Evolutionary conservation across 2,329 filamentous ascomycete genomes (phyloP).

Genomic region (Xylariaceae sp.): DNA sequence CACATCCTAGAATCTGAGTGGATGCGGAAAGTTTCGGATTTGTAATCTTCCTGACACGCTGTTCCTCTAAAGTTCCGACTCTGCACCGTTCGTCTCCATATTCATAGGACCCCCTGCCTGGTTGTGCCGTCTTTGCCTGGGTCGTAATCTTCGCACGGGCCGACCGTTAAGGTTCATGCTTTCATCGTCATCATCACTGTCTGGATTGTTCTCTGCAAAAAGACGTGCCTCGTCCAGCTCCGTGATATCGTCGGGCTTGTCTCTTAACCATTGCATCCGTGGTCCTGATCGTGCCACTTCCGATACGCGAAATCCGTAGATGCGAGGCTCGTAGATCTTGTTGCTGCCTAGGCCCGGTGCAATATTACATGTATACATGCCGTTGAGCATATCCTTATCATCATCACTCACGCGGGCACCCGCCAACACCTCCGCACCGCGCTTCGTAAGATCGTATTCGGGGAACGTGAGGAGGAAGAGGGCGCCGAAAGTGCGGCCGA

Average conservation of each 20-base stretch:
- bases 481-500: slow-evolving; percentile 94
- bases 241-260: slow-evolving; percentile 76
- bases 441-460: slow-evolving; percentile 84
- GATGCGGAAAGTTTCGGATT: background rate
- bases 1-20: background rate
- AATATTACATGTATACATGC: slow-evolving; percentile 83
- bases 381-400: slow-evolving; percentile 69
- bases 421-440: slow-evolving; percentile 62
- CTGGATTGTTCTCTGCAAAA: slow-evolving; percentile 55
- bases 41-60: background rate
- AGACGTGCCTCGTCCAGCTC: slow-evolving; percentile 79
- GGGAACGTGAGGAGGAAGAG: slow-evolving; percentile 99
- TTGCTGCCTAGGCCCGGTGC: slow-evolving; percentile 81
- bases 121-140: slow-evolving; percentile 42
- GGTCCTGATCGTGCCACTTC: slow-evolving; percentile 88
- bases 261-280: slow-evolving; percentile 94
- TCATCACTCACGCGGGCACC: slow-evolving; percentile 47
- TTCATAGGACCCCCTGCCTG: slow-evolving; percentile 62
- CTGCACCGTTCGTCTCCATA: slow-evolving; percentile 58
- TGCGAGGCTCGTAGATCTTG: slow-evolving; percentile 90
- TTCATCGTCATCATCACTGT: slow-evolving; percentile 61
- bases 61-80: slow-evolving; percentile 53
- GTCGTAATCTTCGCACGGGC: slow-evolving; percentile 47
- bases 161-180: slow-evolving; percentile 48
- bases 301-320: slow-evolving; percentile 95